These are phyloP conservation scores for Phragmites australis DNA, from an alignment of 176 grass and related monocot species.

Conservation along the genomic window DNA sequence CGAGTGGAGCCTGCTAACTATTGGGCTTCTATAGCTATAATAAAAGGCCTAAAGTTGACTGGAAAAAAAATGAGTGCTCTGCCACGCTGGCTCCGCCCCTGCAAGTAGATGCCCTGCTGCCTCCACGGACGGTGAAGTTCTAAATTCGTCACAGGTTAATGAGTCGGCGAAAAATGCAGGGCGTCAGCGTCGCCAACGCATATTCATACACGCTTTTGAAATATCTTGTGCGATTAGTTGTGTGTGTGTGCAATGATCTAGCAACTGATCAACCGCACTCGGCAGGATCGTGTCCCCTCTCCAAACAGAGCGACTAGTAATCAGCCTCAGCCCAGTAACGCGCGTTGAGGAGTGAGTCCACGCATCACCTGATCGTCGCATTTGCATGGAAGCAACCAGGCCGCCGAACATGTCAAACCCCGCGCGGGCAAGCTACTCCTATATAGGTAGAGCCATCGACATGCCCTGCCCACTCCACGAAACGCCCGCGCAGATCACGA, in stretches of 20 bases:
- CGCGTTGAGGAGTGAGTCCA: slow-evolving; percentile 27
- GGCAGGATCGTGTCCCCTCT: slow-evolving; percentile 13
- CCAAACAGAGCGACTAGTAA: neutral
- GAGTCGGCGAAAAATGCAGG: neutral
- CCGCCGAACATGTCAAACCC: neutral
- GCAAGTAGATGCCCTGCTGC: too few species aligned
- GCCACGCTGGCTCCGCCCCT: too few species aligned
- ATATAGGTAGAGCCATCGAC: slow-evolving; percentile 34
- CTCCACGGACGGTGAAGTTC: neutral
- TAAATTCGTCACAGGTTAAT: neutral
- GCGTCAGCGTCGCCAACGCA: neutral
- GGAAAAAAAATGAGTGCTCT: too few species aligned
- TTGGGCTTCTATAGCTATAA: too few species aligned
- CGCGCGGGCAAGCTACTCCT: neutral
- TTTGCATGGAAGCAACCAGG: neutral
- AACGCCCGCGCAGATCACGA: neutral
- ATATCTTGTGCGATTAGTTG: neutral
- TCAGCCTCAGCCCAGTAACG: neutral
- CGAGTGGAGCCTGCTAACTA: too few species aligned
- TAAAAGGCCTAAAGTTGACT: too few species aligned
- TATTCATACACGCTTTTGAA: neutral
- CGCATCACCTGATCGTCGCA: neutral
- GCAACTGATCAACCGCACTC: neutral
- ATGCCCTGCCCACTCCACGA: neutral
- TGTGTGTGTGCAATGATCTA: neutral